Evolutionary conservation across 768 basidiomycete species (phyloP), one percentile per base, ranked within the genome.

Genomic region (Auriculariales sp.): DNA sequence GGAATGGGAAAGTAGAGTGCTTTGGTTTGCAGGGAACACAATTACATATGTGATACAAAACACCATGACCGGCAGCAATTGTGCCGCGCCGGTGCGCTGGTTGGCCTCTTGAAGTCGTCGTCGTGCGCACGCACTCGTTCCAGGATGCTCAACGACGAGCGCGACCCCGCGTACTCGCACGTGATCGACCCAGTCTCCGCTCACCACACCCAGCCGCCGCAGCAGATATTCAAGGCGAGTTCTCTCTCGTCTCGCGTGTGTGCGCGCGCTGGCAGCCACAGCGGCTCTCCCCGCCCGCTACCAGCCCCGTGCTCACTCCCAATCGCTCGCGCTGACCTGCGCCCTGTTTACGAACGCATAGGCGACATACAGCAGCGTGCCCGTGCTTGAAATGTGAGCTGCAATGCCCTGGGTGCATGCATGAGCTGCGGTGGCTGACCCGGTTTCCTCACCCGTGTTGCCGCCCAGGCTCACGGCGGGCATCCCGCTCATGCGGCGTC

Each of bases 401-500:
- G 27, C 60, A 49, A 57, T 49, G 55, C 61, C 46, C 30, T 46
- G 14, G 28, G n/a, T 34, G 31, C 24, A 59, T 42, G 19, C 29
- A 12, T 42, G 17, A 19, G 45, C 25, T 19, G n/a, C n/a, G n/a
- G 19, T 48, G 32, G 28, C 34, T 28, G 14, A 17, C 33, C 7
- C 25, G 10, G 64, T 66, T 64, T 58, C 51, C 59, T 53, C 64
- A 69, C 55, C 64, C 29, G 24, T 28, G 22, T 42, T 55, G 67
- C 65, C 72, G 71, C 62, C 56, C 56, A 91, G 88, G 86, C 88
- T 91, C 82, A 86, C 81, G 70, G 89, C 90, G 62, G 83, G 86
- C 48, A 87, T 98, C 61, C 94, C 95, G 49, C 91, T 98, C 54
- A 99, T 99, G 95, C 80, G 94, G 45, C 77, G 95, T 59, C 83